phyloP scores from a whole-genome alignment of 306 rosid genomes.

The Canavalia gladiata region DNA sequence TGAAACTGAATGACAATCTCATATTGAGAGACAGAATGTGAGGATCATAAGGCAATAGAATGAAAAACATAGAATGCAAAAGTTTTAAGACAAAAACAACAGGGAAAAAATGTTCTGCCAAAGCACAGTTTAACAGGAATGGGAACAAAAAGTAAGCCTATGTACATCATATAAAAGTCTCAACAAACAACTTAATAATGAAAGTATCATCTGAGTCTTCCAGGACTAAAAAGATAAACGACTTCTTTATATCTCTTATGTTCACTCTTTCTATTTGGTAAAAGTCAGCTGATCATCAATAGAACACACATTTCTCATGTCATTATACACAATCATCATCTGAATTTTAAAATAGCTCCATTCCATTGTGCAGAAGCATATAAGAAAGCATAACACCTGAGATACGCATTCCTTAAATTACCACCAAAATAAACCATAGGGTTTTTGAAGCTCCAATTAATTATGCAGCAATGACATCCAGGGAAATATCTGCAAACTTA shows the following conservation, averaged over 20 bases:
- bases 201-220: too few species aligned
- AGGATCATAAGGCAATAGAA: neutral
- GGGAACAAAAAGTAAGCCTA: too few species aligned
- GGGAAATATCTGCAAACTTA: neutral
- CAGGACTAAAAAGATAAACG: too few species aligned
- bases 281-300: neutral
- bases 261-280: neutral
- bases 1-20: too few species aligned
- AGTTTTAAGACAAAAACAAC: neutral
- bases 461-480: neutral
- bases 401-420: neutral
- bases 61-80: neutral
- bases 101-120: neutral
- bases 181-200: too few species aligned
- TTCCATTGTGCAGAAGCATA: neutral
- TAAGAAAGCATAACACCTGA: neutral
- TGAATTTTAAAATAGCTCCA: neutral
- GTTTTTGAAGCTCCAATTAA: neutral
- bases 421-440: neutral
- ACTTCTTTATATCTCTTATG: neutral
- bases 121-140: neutral
- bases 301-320: neutral
- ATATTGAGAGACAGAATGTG: neutral
- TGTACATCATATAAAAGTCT: too few species aligned
- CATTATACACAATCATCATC: neutral